Percentiles rank a stretch among this genome's conserved stretches.
phyloP scores from a whole-genome alignment of 257 asterid species.

The Cynanchum wilfordii region DNA sequence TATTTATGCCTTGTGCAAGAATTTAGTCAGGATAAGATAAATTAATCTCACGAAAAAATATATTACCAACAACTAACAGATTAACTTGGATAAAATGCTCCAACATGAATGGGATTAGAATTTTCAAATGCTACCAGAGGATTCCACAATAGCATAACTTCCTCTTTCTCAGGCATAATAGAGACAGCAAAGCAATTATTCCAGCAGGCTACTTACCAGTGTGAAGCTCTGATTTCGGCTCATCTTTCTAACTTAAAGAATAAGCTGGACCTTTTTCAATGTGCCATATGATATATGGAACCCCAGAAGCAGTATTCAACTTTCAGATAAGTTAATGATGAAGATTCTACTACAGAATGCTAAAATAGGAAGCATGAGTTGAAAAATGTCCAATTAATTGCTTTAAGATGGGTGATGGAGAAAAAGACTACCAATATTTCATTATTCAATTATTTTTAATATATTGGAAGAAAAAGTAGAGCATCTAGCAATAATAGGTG shows the following conservation, averaged over 20 bases:
- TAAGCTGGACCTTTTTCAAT: not conserved
- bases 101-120: not conserved
- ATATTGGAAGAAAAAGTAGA: not conserved
- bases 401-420: not conserved
- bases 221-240: not conserved
- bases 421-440: not conserved
- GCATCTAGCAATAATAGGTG: not conserved
- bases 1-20: not conserved
- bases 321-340: not conserved
- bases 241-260: not conserved
- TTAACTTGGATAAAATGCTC: not conserved
- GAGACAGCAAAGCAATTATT: not conserved
- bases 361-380: not conserved
- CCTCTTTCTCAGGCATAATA: not conserved
- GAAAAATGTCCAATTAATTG: not conserved
- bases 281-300: not conserved
- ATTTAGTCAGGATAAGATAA: not conserved
- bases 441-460: not conserved
- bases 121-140: not conserved
- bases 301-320: not conserved
- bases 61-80: not conserved
- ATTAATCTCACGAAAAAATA: not conserved
- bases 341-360: not conserved
- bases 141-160: not conserved
- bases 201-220: not conserved